phyloP scores from a whole-genome alignment of 805 yeast species.

The Saturnispora diversa region DNA sequence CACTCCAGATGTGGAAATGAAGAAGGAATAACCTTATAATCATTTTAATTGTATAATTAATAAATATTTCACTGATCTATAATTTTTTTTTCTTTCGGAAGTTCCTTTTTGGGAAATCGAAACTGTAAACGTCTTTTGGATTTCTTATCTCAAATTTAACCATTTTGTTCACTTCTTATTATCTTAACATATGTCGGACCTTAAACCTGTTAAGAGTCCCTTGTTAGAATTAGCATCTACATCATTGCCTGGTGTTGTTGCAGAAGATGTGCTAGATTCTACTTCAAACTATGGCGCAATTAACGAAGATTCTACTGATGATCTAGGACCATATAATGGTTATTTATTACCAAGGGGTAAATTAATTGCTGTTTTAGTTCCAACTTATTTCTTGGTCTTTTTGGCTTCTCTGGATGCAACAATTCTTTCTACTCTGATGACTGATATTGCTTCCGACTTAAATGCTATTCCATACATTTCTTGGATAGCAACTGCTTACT shows the following conservation, averaged over 20 bases:
- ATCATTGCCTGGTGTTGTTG: slow-evolving; percentile 24
- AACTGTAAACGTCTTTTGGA: background rate
- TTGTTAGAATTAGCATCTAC: slow-evolving; percentile 21
- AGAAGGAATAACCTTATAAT: background rate
- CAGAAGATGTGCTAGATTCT: slow-evolving; percentile 24
- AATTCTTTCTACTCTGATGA: slow-evolving; percentile 55
- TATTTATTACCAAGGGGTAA: slow-evolving; percentile 25
- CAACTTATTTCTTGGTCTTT: slow-evolving; percentile 42
- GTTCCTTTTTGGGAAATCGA: background rate
- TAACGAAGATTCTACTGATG: slow-evolving; percentile 8
- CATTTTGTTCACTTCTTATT: no score
- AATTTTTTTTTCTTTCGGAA: background rate
- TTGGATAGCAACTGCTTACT: slow-evolving; percentile 68
- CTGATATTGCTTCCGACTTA: slow-evolving; percentile 63
- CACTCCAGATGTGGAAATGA: slow-evolving; percentile 4
- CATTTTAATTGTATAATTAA: no score
- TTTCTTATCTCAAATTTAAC: background rate
- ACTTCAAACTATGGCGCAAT: slow-evolving; percentile 12
- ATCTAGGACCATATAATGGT: slow-evolving; percentile 14
- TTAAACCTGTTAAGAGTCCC: slow-evolving; percentile 6
- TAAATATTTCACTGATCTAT: no score
- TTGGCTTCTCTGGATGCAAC: slow-evolving; percentile 63
- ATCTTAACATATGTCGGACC: no score
- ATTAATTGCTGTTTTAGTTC: slow-evolving; percentile 31
- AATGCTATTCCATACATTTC: slow-evolving; percentile 54